A percentile compares a stretch with the other conserved stretches of the same genome.
Evolutionary conservation across 805 yeast species (phyloP).

Genomic region (Kazachstania kunashirensis): DNA sequence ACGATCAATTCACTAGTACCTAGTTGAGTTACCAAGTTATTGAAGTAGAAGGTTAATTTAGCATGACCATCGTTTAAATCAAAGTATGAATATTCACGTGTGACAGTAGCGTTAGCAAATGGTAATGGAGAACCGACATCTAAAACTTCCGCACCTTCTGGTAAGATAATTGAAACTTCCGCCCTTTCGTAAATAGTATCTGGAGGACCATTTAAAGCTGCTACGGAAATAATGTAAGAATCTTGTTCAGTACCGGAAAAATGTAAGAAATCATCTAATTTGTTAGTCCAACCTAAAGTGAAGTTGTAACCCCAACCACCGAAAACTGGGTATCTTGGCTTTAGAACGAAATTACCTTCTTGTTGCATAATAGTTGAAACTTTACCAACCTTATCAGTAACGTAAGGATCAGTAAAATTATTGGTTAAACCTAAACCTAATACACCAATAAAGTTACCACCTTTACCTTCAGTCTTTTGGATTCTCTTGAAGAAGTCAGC

Average conservation of each 20-base stretch:
- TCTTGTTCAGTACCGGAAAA: conserved; percentile 33
- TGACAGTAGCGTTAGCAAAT: conserved; percentile 14
- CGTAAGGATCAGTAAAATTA: conserved; percentile 57
- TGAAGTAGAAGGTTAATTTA: conserved; percentile 49
- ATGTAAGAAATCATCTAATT: conserved; percentile 44
- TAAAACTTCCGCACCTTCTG: conserved; percentile 68
- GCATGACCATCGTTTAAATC: conserved; percentile 75
- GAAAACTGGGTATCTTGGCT: conserved; percentile 87
- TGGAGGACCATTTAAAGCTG: conserved; percentile 60
- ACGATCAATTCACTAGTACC: conserved; percentile 46
- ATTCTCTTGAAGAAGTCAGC: conserved; percentile 50
- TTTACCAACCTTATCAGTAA: conserved; percentile 84
- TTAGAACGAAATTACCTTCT: conserved; percentile 40
- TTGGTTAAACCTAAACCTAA: conserved; percentile 48
- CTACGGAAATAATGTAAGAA: conserved; percentile 52
- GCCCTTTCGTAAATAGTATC: conserved; percentile 62
- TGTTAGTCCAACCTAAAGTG: conserved; percentile 86
- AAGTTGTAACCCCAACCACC: conserved; percentile 96
- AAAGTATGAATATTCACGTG: conserved; percentile 46
- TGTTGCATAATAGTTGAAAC: conserved; percentile 61
- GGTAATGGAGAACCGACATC: conserved; percentile 49
- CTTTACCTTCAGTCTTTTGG: conserved; percentile 2
- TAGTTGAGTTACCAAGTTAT: conserved; percentile 62
- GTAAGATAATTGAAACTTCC: conserved; percentile 56
- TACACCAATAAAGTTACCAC: conserved; percentile 47